Evolutionary conservation across 2,329 filamentous ascomycete species (phyloP), one percentile per base, ranked within the genome.

Genomic region (Microdochium trichocladiopsis): DNA sequence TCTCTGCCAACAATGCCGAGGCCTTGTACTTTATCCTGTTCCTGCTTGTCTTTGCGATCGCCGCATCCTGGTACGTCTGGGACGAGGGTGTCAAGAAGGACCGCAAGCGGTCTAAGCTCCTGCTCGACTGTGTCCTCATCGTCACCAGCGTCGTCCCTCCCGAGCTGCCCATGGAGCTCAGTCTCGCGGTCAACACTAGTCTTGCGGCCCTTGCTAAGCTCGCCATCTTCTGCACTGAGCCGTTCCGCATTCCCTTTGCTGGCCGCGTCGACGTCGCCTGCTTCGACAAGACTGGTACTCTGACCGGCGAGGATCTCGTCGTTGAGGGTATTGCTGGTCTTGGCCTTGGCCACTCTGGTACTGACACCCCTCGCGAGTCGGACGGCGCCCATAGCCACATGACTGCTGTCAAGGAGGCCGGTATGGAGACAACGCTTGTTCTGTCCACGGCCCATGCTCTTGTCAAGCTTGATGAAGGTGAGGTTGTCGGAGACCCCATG

Each of bases 1-100:
- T 99, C 23, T 97, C 93, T n/a, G 94, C 94, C 61, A 96, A 96
- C 74, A 97, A 99, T 65, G 86, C 86, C 47, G 94, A 99, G 72
- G 94, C 94, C 2, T 75, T 99, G n/a, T 79, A 95, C 55, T 99
- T 99, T 75, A 99, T 99, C 59, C 79, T 99, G 54, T 99, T 99
- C 79, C 80, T 99, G 25, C 82, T 96, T 51, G 82, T 97, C 62
- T 99, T 99, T 72, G 95, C 95, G 62, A 83, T 99, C 67, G 95
- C 94, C 52, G 94, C 94, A 50, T 96, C 94, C 12, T 96, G 94
- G 92, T 99, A 99, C 69, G 94, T 99, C 54, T 99, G 94, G 94
- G 84, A 92, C 56, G 93, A 99, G 71, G 95, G 94, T 74, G 93
- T 99, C 51, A 81, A 82, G 66, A 91, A 88, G 73, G 93, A 97